Percentiles rank a stretch among this genome's conserved stretches.
Conservation (phyloP, 2,329 filamentous ascomycete genomes). For the Colletotrichum lentis region DNA sequence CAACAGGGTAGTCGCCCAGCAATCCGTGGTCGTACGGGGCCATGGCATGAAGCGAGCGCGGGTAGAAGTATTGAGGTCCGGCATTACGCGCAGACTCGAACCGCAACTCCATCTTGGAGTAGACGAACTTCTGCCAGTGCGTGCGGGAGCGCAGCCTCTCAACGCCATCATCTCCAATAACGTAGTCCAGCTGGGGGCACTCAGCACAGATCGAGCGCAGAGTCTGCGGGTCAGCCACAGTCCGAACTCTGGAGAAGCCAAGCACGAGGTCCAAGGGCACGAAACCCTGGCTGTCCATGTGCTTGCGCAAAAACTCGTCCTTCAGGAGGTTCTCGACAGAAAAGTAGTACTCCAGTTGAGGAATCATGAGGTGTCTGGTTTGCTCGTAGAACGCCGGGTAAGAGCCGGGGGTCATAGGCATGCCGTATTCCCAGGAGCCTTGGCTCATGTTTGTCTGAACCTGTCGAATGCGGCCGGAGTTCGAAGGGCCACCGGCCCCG, state of each 20-base stretch:
- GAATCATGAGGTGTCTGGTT: constrained; percentile 47
- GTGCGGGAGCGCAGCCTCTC: constrained; percentile 80
- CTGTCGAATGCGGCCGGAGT: constrained; percentile 47
- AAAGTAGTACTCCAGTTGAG: constrained; percentile 89
- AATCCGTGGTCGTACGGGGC: constrained; percentile 43
- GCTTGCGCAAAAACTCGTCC: constrained; percentile 84
- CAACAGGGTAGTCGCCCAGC: constrained; percentile 42
- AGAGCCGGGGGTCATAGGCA: constrained; percentile 40
- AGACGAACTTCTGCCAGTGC: constrained; percentile 82
- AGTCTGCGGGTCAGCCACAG: constrained; percentile 59
- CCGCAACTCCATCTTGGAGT: constrained; percentile 74
- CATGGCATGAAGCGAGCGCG: constrained; percentile 40
- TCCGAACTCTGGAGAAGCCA: constrained; percentile 84
- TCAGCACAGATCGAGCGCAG: constrained; percentile 64
- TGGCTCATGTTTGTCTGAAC: constrained; percentile 48
- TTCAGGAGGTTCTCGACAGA: constrained; percentile 95
- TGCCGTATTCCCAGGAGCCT: constrained; percentile 51
- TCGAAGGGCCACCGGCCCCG: constrained; percentile 25
- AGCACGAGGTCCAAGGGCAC: constrained; percentile 82
- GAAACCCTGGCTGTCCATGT: constrained; percentile 96
- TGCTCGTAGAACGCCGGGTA: constrained; percentile 30
- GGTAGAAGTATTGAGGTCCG: constrained; percentile 60
- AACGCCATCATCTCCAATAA: constrained; percentile 76
- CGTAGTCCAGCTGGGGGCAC: constrained; percentile 77
- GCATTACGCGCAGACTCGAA: constrained; percentile 77